Evolutionary conservation across 2,329 filamentous ascomycete species (phyloP).

Genomic region (Colletotrichum sp.): DNA sequence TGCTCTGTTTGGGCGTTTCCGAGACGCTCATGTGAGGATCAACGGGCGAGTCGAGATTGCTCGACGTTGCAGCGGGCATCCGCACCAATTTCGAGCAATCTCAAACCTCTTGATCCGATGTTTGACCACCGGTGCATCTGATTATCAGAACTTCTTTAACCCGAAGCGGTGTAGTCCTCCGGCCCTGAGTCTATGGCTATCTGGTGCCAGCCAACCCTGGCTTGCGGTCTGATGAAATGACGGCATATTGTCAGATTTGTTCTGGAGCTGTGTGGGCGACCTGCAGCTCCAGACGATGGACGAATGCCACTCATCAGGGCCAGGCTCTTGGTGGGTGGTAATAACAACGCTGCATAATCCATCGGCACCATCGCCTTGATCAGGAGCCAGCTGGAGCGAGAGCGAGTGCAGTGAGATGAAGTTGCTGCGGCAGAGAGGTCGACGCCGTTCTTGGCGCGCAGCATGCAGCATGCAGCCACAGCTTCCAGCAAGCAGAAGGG

Average conservation of each 20-base stretch:
- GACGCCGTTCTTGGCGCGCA: background rate
- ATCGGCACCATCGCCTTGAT: background rate
- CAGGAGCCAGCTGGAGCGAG: background rate
- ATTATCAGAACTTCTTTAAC: background rate
- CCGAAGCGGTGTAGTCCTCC: background rate
- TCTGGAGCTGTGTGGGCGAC: background rate
- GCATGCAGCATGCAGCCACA: background rate
- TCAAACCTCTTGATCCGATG: background rate
- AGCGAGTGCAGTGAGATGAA: background rate
- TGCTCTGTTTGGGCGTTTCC: background rate
- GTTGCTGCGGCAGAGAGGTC: background rate
- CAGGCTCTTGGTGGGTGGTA: background rate
- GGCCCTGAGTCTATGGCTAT: background rate
- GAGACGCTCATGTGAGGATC: slow-evolving; percentile 12
- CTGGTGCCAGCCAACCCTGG: background rate
- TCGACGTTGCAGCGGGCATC: slow-evolving; percentile 6
- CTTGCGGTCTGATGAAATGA: background rate
- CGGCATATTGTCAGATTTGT: slow-evolving; percentile 9
- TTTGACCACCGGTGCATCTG: background rate
- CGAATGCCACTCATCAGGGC: background rate
- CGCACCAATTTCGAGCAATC: slow-evolving; percentile 18
- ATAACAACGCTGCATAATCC: background rate
- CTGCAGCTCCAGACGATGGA: background rate
- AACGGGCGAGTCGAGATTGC: slow-evolving; percentile 19
- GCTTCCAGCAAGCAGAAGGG: background rate